A percentile compares a stretch with the other conserved stretches of the same genome.
Evolutionary conservation across 768 basidiomycete genomes (phyloP).

Genomic region (Boletus bicolor): DNA sequence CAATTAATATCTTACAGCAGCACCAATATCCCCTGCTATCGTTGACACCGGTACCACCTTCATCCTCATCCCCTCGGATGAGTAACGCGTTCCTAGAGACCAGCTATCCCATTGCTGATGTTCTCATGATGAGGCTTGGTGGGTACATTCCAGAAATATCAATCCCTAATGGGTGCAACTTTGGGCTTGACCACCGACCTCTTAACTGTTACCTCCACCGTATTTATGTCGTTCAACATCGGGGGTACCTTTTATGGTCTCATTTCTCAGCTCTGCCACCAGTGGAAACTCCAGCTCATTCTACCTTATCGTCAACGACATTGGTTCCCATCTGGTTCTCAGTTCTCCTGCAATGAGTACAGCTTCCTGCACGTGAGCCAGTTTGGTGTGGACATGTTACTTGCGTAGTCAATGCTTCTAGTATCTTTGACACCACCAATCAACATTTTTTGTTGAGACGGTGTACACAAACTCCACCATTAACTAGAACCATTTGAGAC

Average conservation of each 20-base stretch:
- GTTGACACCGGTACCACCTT: slow-evolving; percentile 34
- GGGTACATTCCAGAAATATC: slow-evolving; percentile 27
- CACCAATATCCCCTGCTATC: slow-evolving; percentile 28
- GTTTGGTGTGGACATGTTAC: not conserved
- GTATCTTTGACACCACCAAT: slow-evolving; percentile 40
- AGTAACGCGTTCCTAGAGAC: not conserved
- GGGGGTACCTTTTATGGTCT: slow-evolving; percentile 6
- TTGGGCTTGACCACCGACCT: slow-evolving; percentile 25
- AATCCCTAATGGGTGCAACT: slow-evolving; percentile 18
- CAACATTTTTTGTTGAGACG: slow-evolving; percentile 38
- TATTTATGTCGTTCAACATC: slow-evolving; percentile 24
- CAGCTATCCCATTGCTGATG: not conserved
- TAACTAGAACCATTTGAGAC: not conserved
- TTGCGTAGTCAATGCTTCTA: slow-evolving; percentile 35
- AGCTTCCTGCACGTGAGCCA: slow-evolving; percentile 2
- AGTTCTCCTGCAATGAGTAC: slow-evolving; percentile 20
- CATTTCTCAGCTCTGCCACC: slow-evolving; percentile 22
- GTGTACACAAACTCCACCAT: slow-evolving; percentile 8
- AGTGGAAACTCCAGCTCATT: slow-evolving; percentile 24
- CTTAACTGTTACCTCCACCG: slow-evolving; percentile 19
- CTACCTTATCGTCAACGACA: slow-evolving; percentile 26
- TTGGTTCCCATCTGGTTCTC: slow-evolving; percentile 13
- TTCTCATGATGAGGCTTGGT: not conserved
- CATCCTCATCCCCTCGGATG: slow-evolving; percentile 21
- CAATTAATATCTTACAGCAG: slow-evolving; percentile 24